phyloP scores from a whole-genome alignment of 2,329 filamentous ascomycete genomes.

The Teratosphaeria zuluensis region DNA sequence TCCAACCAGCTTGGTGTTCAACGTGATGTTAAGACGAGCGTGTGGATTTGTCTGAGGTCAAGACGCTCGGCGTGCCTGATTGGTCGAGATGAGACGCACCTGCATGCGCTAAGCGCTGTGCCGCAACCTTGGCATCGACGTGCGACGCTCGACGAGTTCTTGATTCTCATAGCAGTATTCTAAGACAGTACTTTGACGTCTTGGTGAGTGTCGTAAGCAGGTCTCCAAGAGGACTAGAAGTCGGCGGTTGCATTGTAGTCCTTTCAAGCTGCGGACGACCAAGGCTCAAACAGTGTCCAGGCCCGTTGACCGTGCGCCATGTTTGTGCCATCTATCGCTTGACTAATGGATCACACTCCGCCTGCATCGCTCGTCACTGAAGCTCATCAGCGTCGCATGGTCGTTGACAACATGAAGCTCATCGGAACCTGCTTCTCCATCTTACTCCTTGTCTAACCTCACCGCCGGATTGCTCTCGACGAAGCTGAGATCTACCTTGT shows the following conservation, averaged over 20 bases:
- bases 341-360: background rate
- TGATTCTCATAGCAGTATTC: background rate
- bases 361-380: background rate
- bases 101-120: background rate
- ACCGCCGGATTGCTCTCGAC: slow-evolving; percentile 88
- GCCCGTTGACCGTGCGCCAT: background rate
- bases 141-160: background rate
- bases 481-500: slow-evolving; percentile 91
- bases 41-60: background rate
- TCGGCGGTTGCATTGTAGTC: background rate
- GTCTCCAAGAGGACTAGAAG: background rate
- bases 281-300: background rate
- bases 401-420: background rate
- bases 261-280: background rate
- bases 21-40: background rate
- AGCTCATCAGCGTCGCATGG: background rate
- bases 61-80: background rate
- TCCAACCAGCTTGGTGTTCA: background rate
- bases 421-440: background rate
- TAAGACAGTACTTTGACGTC: background rate
- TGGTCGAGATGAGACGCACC: background rate
- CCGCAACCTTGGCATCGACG: background rate
- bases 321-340: background rate
- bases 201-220: background rate
- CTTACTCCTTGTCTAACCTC: slow-evolving; percentile 64